These are phyloP conservation scores for Trichothecium sympodiale DNA, from an alignment of 2,329 filamentous ascomycete species.

Conservation along the genomic window DNA sequence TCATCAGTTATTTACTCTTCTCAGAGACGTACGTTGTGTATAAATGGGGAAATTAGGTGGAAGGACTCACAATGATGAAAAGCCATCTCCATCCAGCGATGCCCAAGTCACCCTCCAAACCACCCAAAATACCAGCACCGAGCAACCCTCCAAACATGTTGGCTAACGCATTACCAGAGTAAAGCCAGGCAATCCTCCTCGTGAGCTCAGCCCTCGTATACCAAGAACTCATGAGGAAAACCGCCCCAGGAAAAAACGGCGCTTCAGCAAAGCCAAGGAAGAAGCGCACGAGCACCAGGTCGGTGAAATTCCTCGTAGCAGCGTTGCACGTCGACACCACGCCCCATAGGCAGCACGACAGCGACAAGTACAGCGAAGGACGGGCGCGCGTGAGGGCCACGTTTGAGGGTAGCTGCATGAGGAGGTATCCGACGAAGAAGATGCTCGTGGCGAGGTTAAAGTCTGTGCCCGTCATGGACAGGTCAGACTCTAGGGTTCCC, in stretches of 20 bases:
- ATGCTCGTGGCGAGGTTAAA: conserved; percentile 48
- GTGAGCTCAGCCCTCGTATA: conserved; percentile 36
- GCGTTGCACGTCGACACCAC: conserved; percentile 34
- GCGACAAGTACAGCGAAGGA: conserved; percentile 41
- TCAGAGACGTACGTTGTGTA: not conserved
- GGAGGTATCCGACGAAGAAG: conserved; percentile 50
- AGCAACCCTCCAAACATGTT: conserved; percentile 40
- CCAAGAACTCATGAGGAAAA: conserved; percentile 36
- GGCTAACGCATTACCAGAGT: conserved; percentile 44
- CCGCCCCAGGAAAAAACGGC: conserved; percentile 37
- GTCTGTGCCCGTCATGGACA: conserved; percentile 42
- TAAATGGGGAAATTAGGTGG: conserved; percentile 35
- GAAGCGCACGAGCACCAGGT: conserved; percentile 34
- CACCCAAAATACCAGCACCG: conserved; percentile 35
- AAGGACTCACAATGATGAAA: conserved; percentile 44
- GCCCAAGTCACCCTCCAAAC: conserved; percentile 34
- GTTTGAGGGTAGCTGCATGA: conserved; percentile 53
- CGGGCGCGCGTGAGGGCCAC: conserved; percentile 41
- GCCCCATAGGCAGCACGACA: conserved; percentile 31
- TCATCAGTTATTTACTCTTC: not conserved
- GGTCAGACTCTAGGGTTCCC: conserved; percentile 39
- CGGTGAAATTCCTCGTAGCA: conserved; percentile 27
- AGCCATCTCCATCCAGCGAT: conserved; percentile 54
- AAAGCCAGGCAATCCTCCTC: conserved; percentile 44
- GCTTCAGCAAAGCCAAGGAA: conserved; percentile 33